Base-by-base conservation (phyloP, 768 basidiomycete genomes). In the Boletales sp. region DNA sequence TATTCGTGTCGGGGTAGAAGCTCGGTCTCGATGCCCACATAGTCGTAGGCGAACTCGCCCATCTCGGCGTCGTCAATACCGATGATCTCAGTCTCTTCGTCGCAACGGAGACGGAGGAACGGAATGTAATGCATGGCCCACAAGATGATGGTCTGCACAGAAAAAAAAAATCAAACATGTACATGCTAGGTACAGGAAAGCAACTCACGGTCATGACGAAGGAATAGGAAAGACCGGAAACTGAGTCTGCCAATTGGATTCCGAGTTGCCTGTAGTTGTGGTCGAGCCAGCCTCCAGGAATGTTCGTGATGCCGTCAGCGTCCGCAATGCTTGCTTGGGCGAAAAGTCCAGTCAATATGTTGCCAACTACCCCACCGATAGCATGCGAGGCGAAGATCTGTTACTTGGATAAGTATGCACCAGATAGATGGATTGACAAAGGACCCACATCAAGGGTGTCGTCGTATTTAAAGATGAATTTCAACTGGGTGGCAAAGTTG, bases 401-500 rank as follows among this genome's bases (percentile, higher is more conserved):
- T 31, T 2, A 45, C 48, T 48, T 18, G 13, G 15, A 18, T 9
- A 3, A 5, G 18, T 50, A 12, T 49, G 45, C 6, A 46, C 12
- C 12, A 4, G 44, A 14, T 17, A 32, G 32, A n/a, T 8, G 12
- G 11, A 43, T 55, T 36, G n/a, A 1, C 27, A 1, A 6, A 50
- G 32, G 7, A 53, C 83, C 43, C 45, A 87, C 85, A 77, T 92
- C 90, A 15, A 92, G 80, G 13, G 86, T 78, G 63, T 92, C 90
- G 52, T 92, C 90, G 57, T 83, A 90, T 29, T 76, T 74, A 55
- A 83, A 72, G 27, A 88, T 43, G 66, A 88, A 91, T 72, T 97
- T 98, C 64, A 98, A 79, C 59, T 95, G 86, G 4, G 95, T 97
- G n/a, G 92, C 90, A 67, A 91, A 92, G 71, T 98, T 98, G 74